A percentile compares a stretch with the other conserved stretches of the same genome.
Conservation (phyloP, 768 basidiomycete genomes). For the Pisolithus albus region DNA sequence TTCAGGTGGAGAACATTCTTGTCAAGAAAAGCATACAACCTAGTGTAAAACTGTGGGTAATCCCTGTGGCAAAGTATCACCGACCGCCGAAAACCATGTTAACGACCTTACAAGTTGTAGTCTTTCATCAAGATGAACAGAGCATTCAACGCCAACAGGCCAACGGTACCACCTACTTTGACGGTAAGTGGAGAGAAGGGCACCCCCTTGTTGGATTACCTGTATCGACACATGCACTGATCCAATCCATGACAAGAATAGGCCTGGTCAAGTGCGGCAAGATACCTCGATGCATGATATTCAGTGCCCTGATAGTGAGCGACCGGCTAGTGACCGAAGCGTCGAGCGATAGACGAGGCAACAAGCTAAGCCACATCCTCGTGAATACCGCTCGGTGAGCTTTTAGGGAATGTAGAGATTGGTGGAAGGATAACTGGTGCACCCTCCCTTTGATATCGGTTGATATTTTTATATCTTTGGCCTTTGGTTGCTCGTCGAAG, state of each 20-base stretch:
- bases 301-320: conserved; percentile 53
- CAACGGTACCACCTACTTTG: conserved; percentile 66
- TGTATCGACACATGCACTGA: conserved; percentile 74
- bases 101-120: conserved; percentile 73
- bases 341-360: conserved; percentile 49
- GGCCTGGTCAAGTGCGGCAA: conserved; percentile 78
- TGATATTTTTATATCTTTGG: conserved; percentile 30
- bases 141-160: conserved; percentile 85
- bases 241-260: conserved; percentile 86
- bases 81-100: not conserved
- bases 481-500: conserved; percentile 58
- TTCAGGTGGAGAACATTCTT: conserved; percentile 85
- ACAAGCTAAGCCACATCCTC: conserved; percentile 66
- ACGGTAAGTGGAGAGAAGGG: not conserved
- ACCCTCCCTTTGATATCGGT: conserved; percentile 39
- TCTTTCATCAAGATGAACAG: conserved; percentile 86
- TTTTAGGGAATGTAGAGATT: conserved; percentile 66
- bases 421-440: conserved; percentile 64
- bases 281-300: conserved; percentile 76
- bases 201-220: conserved; percentile 38
- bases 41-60: conserved; percentile 91
- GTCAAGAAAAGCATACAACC: conserved; percentile 85
- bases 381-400: conserved; percentile 81
- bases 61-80: conserved; percentile 48
- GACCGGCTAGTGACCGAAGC: conserved; percentile 25